Percentiles rank a stretch among this genome's conserved stretches.
These are phyloP conservation scores for Exserohilum turcica DNA, from an alignment of 2,329 filamentous ascomycete genomes.

Conservation along the genomic window DNA sequence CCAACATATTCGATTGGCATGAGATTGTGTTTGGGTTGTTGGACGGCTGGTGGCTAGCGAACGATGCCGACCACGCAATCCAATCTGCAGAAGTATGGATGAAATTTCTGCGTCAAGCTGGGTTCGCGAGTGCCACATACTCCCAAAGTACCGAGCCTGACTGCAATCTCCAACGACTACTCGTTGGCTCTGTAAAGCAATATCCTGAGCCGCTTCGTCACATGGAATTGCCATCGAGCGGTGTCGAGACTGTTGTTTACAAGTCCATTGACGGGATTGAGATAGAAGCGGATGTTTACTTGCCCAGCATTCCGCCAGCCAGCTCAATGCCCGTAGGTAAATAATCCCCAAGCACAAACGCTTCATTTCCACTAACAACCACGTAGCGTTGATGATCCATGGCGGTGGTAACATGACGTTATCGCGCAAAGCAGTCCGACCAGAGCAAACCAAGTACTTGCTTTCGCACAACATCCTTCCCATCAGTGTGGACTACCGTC, in stretches of 20 bases:
- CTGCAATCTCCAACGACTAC: slow-evolving; percentile 10
- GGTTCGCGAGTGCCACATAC: slow-evolving; percentile 10
- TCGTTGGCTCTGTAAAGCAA: slow-evolving; percentile 7
- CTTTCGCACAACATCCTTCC: slow-evolving; percentile 52
- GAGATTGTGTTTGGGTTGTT: slow-evolving; percentile 28
- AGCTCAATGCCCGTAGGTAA: slow-evolving; percentile 15
- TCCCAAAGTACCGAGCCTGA: slow-evolving; percentile 5
- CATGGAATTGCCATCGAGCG: not conserved
- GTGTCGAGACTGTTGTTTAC: slow-evolving; percentile 14
- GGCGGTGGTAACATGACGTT: slow-evolving; percentile 53
- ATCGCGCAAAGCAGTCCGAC: slow-evolving; percentile 47
- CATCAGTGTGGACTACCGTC: slow-evolving; percentile 57
- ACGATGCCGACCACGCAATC: slow-evolving; percentile 15
- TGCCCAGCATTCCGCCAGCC: slow-evolving; percentile 20
- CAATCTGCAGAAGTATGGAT: slow-evolving; percentile 13
- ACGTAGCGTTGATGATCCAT: slow-evolving; percentile 53
- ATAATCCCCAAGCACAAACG: not conserved
- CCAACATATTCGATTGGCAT: slow-evolving; percentile 19
- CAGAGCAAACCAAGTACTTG: slow-evolving; percentile 47
- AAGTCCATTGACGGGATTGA: slow-evolving; percentile 17
- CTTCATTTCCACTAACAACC: slow-evolving; percentile 9
- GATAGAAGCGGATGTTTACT: slow-evolving; percentile 43
- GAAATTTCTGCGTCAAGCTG: slow-evolving; percentile 11
- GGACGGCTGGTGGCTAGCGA: slow-evolving; percentile 33
- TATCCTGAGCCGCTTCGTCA: slow-evolving; percentile 2